These are phyloP conservation scores for Epithemia pelagica DNA, from an alignment of 108 stramenopile species.

Conservation along the genomic window DNA sequence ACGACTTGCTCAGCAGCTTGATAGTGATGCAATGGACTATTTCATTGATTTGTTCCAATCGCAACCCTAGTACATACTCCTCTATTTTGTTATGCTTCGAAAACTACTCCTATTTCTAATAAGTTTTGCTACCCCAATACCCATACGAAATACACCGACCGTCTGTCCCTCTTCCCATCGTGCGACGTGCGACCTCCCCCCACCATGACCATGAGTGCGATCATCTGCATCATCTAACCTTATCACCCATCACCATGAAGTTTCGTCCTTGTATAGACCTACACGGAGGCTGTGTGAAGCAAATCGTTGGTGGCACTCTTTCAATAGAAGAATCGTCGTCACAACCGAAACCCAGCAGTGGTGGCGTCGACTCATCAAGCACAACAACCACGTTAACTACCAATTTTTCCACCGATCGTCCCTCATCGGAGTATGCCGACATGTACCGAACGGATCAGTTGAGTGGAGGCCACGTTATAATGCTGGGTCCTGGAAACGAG, in stretches of 20 bases:
- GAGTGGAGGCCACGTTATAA: slow-evolving; percentile 95
- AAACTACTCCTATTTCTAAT: too few relatives aligned
- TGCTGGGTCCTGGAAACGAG: slow-evolving; percentile 88
- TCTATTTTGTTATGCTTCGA: too few relatives aligned
- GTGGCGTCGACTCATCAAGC: slow-evolving; percentile 7
- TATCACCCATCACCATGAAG: too few relatives aligned
- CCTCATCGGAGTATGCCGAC: slow-evolving; percentile 56
- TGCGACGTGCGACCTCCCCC: too few relatives aligned
- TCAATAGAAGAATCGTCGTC: slow-evolving; percentile 33
- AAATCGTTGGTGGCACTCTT: slow-evolving; percentile 95
- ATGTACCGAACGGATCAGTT: slow-evolving; percentile 80
- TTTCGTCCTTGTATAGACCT: slow-evolving; percentile 99
- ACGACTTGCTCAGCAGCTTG: not conserved
- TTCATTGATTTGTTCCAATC: not conserved
- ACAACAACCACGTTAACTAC: slow-evolving; percentile 33
- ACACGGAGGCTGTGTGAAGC: slow-evolving; percentile 95
- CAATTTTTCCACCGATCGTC: slow-evolving; percentile 86
- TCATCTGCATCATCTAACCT: too few relatives aligned
- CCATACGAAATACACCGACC: too few relatives aligned
- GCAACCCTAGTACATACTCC: too few relatives aligned
- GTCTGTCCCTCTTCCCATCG: too few relatives aligned
- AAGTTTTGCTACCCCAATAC: too few relatives aligned
- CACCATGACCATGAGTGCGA: too few relatives aligned
- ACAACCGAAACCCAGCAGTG: slow-evolving; percentile 5
- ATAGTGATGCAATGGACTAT: not conserved